phyloP scores from a whole-genome alignment of 2,329 filamentous ascomycete species.

The Fusarium abutilonis region DNA sequence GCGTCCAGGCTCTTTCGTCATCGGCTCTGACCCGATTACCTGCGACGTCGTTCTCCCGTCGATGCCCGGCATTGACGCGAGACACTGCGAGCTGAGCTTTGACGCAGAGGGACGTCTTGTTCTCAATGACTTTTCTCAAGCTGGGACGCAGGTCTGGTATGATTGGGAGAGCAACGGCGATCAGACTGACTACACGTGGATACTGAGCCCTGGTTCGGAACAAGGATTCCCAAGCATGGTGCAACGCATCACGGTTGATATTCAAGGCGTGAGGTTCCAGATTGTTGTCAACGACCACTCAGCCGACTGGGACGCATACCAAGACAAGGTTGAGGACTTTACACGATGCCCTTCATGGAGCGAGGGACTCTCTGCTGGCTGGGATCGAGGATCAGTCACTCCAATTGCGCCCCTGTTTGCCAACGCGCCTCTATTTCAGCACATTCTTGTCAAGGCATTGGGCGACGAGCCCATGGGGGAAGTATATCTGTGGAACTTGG shows the following conservation, averaged over 20 bases:
- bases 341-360: constrained; percentile 45
- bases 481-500: constrained; percentile 55
- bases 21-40: constrained; percentile 51
- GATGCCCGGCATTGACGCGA: constrained; percentile 48
- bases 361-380: constrained; percentile 43
- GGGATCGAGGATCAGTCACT: constrained; percentile 42
- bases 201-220: constrained; percentile 48
- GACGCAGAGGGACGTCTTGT: constrained; percentile 52
- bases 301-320: constrained; percentile 48
- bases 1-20: constrained; percentile 50
- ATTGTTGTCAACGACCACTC: constrained; percentile 53
- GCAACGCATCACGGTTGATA: constrained; percentile 51
- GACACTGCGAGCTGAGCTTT: constrained; percentile 54
- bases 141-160: constrained; percentile 56
- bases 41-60: constrained; percentile 53
- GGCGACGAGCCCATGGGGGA: constrained; percentile 49
- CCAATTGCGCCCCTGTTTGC: constrained; percentile 46
- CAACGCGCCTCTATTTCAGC: constrained; percentile 46
- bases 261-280: constrained; percentile 54
- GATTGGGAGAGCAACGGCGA: constrained; percentile 54
- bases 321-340: constrained; percentile 50
- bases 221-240: constrained; percentile 50
- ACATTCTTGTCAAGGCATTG: constrained; percentile 52
- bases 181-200: constrained; percentile 50
- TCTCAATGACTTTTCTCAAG: constrained; percentile 52